These are phyloP conservation scores for Amphicarpaea edgeworthii DNA, from an alignment of 306 rosid genomes.

Conservation along the genomic window DNA sequence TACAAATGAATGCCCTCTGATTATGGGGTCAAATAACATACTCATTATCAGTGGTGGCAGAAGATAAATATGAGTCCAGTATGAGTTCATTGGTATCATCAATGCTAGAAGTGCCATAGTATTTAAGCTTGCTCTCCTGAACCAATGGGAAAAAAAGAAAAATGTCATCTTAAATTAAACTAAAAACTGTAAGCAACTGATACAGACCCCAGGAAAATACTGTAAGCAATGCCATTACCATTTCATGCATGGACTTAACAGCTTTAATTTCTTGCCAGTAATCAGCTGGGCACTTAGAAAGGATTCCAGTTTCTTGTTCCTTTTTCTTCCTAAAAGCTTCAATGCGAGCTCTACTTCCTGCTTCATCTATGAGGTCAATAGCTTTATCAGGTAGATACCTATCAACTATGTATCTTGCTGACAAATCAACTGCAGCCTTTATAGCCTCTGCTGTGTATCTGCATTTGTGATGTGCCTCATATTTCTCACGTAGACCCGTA, in stretches of 20 bases:
- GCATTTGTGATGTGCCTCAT: constrained; percentile 84
- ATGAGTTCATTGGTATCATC: constrained; percentile 54
- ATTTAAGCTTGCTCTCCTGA: constrained; percentile 66
- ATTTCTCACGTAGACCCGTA: constrained; percentile 72
- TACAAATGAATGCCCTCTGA: constrained; percentile 24
- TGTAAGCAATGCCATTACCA: constrained; percentile 61
- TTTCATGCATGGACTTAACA: constrained; percentile 79
- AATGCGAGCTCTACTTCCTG: constrained; percentile 93
- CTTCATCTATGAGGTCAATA: constrained; percentile 95
- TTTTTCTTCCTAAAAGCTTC: constrained; percentile 74
- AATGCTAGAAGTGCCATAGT: constrained; percentile 57
- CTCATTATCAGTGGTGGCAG: constrained; percentile 59
- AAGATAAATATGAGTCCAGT: constrained; percentile 62
- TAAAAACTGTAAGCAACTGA: constrained; percentile 23
- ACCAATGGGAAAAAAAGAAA: constrained; percentile 52
- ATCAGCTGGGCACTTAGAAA: constrained; percentile 71
- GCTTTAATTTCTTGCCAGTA: constrained; percentile 85
- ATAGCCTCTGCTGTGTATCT: constrained; percentile 73
- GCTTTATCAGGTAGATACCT: constrained; percentile 99
- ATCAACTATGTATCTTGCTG: constrained; percentile 78
- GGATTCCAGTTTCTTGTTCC: constrained; percentile 63
- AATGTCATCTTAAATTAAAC: constrained; percentile 31
- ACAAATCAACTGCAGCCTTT: constrained; percentile 74
- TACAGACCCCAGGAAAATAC: constrained; percentile 23
- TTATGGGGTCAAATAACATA: constrained; percentile 56